Conservation (phyloP, 2,329 filamentous ascomycete species). For the Ploettnerulaceae sp. region DNA sequence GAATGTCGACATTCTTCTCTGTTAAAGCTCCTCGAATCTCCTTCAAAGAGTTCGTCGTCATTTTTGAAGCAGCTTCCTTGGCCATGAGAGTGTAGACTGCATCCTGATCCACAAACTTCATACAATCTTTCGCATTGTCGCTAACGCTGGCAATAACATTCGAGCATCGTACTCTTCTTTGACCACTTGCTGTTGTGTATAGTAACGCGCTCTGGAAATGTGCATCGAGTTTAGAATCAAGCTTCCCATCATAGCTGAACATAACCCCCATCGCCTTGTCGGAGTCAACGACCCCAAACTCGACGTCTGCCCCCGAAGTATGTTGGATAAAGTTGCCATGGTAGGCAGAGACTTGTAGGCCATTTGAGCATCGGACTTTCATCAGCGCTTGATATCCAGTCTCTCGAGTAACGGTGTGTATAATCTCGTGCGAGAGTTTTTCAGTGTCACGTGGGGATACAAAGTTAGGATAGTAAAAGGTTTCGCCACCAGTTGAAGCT, state of each 20-base stretch:
- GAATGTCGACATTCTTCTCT: conserved; percentile 88
- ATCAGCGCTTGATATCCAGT: conserved; percentile 94
- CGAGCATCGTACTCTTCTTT: conserved; percentile 85
- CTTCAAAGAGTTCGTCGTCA: conserved; percentile 69
- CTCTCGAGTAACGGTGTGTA: conserved; percentile 80
- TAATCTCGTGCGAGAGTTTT: conserved; percentile 79
- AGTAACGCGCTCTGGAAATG: conserved; percentile 95
- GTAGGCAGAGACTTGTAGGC: conserved; percentile 87
- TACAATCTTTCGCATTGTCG: conserved; percentile 73
- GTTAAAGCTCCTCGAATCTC: conserved; percentile 79
- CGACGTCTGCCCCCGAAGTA: conserved; percentile 88
- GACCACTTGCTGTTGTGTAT: conserved; percentile 86
- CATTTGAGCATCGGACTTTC: conserved; percentile 98
- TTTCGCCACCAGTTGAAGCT: conserved; percentile 86
- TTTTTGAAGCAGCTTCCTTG: conserved; percentile 88
- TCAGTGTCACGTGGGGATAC: conserved; percentile 78
- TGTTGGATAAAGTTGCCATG: conserved; percentile 96
- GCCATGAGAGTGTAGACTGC: conserved; percentile 83
- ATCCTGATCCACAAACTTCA: conserved; percentile 95
- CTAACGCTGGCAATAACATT: conserved; percentile 92
- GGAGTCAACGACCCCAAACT: conserved; percentile 86
- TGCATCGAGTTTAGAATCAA: conserved; percentile 93
- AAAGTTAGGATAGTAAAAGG: conserved; percentile 97
- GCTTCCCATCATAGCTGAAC: conserved; percentile 93
- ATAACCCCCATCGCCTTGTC: conserved; percentile 90